Percentiles rank a stretch among this genome's conserved stretches.
phyloP scores from a whole-genome alignment of 169 alveolate genomes.

The Plasmodium falciparum region DNA sequence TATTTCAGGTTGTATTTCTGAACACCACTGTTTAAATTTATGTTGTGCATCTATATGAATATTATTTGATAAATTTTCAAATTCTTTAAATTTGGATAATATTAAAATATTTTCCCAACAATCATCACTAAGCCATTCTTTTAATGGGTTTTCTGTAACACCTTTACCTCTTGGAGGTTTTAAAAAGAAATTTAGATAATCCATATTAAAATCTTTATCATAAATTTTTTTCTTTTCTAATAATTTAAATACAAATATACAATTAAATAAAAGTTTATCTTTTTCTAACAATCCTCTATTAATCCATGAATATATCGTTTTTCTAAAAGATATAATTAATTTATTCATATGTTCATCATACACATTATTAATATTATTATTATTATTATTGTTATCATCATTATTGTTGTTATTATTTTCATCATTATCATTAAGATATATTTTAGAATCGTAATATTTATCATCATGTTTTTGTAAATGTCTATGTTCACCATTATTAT shows the following conservation, averaged over 20 bases:
- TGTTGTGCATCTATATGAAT: slow-evolving; percentile 97
- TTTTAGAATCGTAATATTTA: slow-evolving; percentile 17
- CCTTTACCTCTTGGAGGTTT: slow-evolving; percentile 91
- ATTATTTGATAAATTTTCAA: slow-evolving; percentile 93
- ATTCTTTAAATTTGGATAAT: slow-evolving; percentile 92
- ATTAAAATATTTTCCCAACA: slow-evolving; percentile 91
- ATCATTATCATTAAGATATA: slow-evolving; percentile 5
- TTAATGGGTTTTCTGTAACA: slow-evolving; percentile 92
- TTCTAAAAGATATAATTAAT: slow-evolving; percentile 92
- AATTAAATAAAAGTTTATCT: slow-evolving; percentile 95
- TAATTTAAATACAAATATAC: slow-evolving; percentile 94
- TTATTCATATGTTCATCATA: slow-evolving; percentile 57
- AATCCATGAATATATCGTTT: slow-evolving; percentile 95
- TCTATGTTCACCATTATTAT: neutral
- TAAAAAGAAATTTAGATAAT: slow-evolving; percentile 90
- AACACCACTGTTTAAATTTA: slow-evolving; percentile 97
- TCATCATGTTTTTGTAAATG: neutral
- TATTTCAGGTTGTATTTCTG: slow-evolving; percentile 95
- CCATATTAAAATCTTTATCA: slow-evolving; percentile 89
- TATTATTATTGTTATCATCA: neutral
- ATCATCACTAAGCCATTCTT: slow-evolving; percentile 94
- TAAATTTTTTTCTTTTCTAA: slow-evolving; percentile 92
- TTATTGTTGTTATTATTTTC: slow-evolving; percentile 19
- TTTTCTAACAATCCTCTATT: slow-evolving; percentile 96
- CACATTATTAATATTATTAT: neutral